Base-by-base conservation (phyloP, 2,329 filamentous ascomycete species). In the Lachnellula subtilissima region DNA sequence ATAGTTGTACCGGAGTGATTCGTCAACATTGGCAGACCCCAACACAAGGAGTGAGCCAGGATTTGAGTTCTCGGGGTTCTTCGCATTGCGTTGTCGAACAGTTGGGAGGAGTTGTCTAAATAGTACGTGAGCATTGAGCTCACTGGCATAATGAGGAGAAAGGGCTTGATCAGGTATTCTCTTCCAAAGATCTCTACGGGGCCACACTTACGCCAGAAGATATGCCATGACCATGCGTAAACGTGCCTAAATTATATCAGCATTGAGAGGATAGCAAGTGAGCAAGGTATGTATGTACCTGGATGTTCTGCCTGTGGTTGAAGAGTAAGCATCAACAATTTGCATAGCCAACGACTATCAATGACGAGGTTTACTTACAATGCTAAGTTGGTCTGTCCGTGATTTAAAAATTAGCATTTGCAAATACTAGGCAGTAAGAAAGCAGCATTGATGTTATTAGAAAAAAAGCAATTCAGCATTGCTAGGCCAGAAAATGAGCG, bases 1-100 rank as follows among this genome's bases (percentile, higher is more conserved):
- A 28, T 28, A 9, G 28, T 28, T 28, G 28, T 28, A 28, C 28
- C 28, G 28, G 8, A 82, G 70, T 42, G 56, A 67, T 59, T 81
- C 81, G 63, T 82, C 85, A 3, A 88, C 86, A 64, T 89, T 89
- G 1, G 83, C 84, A 19, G 77, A 81, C 15, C 85, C 87, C 0
- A 91, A 76, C 0, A 91, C 85, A 3, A 91, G 74, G 0, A 89
- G 73, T 15, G 80, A 81, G 4, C 82, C 81, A 17, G n/a, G 76
- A 75, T 15, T 48, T 23, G 39, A 32, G 19, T 51, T 55, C 22
- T 55, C 58, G 14, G 58, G 53, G 23, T 58, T 59, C 3, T 58
- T 52, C 1, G 51, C 53, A 14, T 53, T 55, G 3, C 79, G 74
- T 5, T 80, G 74, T 12, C 85, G 78, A 2, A 82, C 77, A 2